These are phyloP conservation scores for Pythium aristosporum DNA, from an alignment of 352 stramenopile genomes.

Conservation along the genomic window DNA sequence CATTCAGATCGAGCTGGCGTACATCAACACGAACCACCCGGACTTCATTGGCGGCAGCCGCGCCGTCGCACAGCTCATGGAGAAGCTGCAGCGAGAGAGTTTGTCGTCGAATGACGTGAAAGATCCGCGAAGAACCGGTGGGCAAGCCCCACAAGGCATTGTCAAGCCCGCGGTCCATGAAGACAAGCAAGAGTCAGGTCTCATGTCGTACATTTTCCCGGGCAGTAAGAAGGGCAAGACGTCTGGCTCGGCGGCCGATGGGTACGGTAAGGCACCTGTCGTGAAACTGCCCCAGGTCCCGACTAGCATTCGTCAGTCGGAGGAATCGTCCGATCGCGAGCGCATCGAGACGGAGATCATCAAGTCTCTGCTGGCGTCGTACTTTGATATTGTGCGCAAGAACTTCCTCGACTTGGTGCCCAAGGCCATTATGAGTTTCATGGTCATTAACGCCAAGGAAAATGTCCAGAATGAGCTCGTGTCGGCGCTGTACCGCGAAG, in stretches of 20 bases:
- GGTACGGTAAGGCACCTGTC: conserved; percentile 53
- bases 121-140: conserved; percentile 45
- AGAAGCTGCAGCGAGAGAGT: conserved; percentile 91
- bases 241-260: conserved; percentile 12
- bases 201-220: conserved; percentile 78
- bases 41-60: conserved; percentile 98
- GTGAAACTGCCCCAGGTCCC: conserved; percentile 96
- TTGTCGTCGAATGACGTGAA: conserved; percentile 50
- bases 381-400: conserved; percentile 99
- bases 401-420: conserved; percentile 99
- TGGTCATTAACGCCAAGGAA: conserved; percentile 94
- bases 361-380: conserved; percentile 95
- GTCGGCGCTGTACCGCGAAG: conserved; percentile 95
- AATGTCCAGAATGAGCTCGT: conserved; percentile 98
- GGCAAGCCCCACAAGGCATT: conserved; percentile 15
- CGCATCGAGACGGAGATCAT: conserved; percentile 98
- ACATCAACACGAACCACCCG: conserved; percentile 99
- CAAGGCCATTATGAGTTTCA: conserved; percentile 99
- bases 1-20: conserved; percentile 98
- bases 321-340: conserved; percentile 95
- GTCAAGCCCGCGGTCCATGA: conserved; percentile 26
- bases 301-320: conserved; percentile 94
- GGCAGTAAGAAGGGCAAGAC: conserved; percentile 47
- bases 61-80: conserved; percentile 94
- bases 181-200: conserved; percentile 62